phyloP scores from a whole-genome alignment of 176 grass and related monocot genomes.

The Musa troglodytarum region DNA sequence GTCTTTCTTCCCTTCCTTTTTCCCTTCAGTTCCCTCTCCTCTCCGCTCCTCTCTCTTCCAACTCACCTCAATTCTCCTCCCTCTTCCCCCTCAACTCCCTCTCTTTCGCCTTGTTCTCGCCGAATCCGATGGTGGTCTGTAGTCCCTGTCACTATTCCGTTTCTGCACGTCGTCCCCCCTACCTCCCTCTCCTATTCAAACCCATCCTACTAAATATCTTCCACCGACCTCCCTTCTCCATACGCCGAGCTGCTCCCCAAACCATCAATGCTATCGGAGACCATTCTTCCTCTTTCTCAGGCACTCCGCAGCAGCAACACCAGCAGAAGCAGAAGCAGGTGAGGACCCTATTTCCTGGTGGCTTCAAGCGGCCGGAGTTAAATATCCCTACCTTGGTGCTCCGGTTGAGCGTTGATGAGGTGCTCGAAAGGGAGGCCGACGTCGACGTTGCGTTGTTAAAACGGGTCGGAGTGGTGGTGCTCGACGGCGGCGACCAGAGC shows the following conservation, averaged over 20 bases:
- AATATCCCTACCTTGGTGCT: constrained; percentile 62
- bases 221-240: background rate
- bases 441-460: constrained; percentile 40
- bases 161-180: constrained; percentile 3
- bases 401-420: constrained; percentile 46
- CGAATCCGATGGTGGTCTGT: constrained; percentile 8
- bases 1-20: too few relatives aligned
- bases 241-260: background rate
- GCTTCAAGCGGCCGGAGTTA: constrained; percentile 91
- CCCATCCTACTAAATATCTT: background rate
- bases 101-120: background rate
- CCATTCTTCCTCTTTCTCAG: constrained; percentile 20
- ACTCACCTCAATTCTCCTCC: too few relatives aligned
- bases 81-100: background rate
- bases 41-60: too few relatives aligned
- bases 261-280: constrained; percentile 14
- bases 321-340: constrained; percentile 27
- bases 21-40: too few relatives aligned
- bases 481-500: constrained; percentile 56
- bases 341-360: constrained; percentile 72
- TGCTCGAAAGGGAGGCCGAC: constrained; percentile 24
- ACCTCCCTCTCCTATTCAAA: constrained; percentile 15
- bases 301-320: constrained; percentile 7
- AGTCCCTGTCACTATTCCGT: constrained; percentile 2
- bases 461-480: constrained; percentile 68